These are phyloP conservation scores for Fusarium sp. DNA, from an alignment of 2,329 filamentous ascomycete genomes.

Conservation along the genomic window DNA sequence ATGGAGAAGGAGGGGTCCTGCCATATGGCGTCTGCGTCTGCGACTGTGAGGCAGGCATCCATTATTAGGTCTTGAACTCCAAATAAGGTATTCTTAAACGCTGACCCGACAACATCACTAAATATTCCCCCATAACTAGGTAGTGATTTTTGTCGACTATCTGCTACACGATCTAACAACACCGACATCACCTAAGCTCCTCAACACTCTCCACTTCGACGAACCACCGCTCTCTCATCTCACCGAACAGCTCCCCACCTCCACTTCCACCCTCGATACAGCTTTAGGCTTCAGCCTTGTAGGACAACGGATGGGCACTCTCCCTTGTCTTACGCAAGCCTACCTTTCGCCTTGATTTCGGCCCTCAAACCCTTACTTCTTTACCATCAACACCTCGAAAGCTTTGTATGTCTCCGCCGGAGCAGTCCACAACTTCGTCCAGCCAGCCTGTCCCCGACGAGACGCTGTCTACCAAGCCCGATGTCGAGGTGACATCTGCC, in stretches of 20 bases:
- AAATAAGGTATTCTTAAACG: conserved; percentile 22
- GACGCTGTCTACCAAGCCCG: conserved; percentile 48
- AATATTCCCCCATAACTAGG: conserved; percentile 3
- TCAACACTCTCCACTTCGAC: conserved; percentile 3
- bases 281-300: conserved; percentile 38
- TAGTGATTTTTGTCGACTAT: conserved; percentile 1
- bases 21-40: conserved; percentile 6
- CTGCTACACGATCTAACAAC: background rate
- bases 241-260: conserved; percentile 19
- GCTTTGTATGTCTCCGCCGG: conserved; percentile 57
- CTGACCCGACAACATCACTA: conserved; percentile 40
- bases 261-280: conserved; percentile 28
- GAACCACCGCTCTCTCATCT: conserved; percentile 5
- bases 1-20: conserved; percentile 41
- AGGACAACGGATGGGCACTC: conserved; percentile 45
- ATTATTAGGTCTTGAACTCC: background rate
- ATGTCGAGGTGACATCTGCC: conserved; percentile 50
- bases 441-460: conserved; percentile 50
- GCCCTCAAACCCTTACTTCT: conserved; percentile 2
- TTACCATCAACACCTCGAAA: conserved; percentile 22
- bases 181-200: background rate
- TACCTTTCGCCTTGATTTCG: conserved; percentile 23
- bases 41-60: conserved; percentile 15
- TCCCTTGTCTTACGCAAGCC: conserved; percentile 30
- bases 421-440: conserved; percentile 49